These are phyloP conservation scores for Glonium stellatum DNA, from an alignment of 495 filamentous ascomycete genomes.

Conservation along the genomic window DNA sequence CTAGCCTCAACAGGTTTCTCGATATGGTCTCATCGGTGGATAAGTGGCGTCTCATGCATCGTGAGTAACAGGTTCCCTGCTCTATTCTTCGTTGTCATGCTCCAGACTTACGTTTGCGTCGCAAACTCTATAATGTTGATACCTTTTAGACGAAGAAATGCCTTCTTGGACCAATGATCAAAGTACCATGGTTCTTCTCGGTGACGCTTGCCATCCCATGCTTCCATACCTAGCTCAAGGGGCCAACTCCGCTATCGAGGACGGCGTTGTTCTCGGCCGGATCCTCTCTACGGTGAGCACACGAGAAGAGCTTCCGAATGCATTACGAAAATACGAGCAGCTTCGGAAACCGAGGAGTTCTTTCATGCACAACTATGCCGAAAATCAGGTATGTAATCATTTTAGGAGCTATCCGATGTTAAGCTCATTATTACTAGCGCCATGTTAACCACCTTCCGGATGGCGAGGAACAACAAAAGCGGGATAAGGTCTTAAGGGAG, in stretches of 20 bases:
- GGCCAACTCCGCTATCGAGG: constrained; percentile 47
- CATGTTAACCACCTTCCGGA: constrained; percentile 19
- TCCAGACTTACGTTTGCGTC: too few relatives aligned
- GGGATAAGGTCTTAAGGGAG: constrained; percentile 19
- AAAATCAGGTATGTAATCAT: constrained; percentile 12
- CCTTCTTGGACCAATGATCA: constrained; percentile 51
- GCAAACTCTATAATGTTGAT: not conserved
- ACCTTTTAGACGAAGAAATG: constrained; percentile 26
- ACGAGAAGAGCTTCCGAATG: not conserved
- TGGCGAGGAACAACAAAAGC: constrained; percentile 20
- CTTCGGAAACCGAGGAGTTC: constrained; percentile 18
- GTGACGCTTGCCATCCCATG: constrained; percentile 65
- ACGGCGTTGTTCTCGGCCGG: constrained; percentile 46
- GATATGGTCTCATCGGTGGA: constrained; percentile 49
- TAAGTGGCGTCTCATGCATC: constrained; percentile 64
- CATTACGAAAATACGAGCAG: constrained; percentile 15
- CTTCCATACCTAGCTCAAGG: constrained; percentile 57
- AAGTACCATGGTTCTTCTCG: constrained; percentile 54
- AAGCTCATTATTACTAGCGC: constrained; percentile 2
- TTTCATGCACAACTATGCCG: not conserved
- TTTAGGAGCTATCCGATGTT: constrained; percentile 16
- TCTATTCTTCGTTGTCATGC: not conserved
- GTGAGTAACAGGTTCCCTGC: constrained; percentile 27
- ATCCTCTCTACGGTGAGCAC: constrained; percentile 30
- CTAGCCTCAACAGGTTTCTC: constrained; percentile 45